Evolutionary conservation across 805 yeast genomes (phyloP).

Genomic region (Saccharomyces mikatae): DNA sequence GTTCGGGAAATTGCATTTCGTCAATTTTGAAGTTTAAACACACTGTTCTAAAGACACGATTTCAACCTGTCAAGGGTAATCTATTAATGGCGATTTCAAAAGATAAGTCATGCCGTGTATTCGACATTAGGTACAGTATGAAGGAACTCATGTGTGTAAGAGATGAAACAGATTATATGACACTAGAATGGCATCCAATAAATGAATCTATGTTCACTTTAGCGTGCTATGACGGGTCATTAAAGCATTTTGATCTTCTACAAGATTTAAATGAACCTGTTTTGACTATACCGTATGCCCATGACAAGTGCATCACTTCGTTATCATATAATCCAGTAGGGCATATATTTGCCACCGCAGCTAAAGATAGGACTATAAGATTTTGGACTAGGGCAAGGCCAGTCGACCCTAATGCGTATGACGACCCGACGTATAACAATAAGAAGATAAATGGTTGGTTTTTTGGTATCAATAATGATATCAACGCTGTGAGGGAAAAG

Average conservation of each 20-base stretch:
- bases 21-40: conserved; percentile 90
- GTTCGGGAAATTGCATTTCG: conserved; percentile 62
- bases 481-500: conserved; percentile 30
- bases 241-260: conserved; percentile 55
- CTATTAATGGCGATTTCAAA: conserved; percentile 79
- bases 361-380: conserved; percentile 85
- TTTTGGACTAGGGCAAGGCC: conserved; percentile 95
- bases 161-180: conserved; percentile 78
- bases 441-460: conserved; percentile 53
- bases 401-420: conserved; percentile 72
- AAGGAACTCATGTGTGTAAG: conserved; percentile 63
- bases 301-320: conserved; percentile 85
- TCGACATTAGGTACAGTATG: conserved; percentile 76
- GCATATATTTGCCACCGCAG: conserved; percentile 82
- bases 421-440: conserved; percentile 72
- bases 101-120: conserved; percentile 80
- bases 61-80: conserved; percentile 73
- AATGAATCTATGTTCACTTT: conserved; percentile 73
- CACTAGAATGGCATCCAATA: conserved; percentile 88
- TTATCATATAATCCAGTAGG: conserved; percentile 92
- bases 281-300: conserved; percentile 80
- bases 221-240: conserved; percentile 84
- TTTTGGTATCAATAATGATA: conserved; percentile 35
- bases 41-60: conserved; percentile 77
- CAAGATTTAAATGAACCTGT: conserved; percentile 36